These are phyloP conservation scores for Podospora pseudocomata DNA, from an alignment of 495 filamentous ascomycete genomes.

Conservation along the genomic window DNA sequence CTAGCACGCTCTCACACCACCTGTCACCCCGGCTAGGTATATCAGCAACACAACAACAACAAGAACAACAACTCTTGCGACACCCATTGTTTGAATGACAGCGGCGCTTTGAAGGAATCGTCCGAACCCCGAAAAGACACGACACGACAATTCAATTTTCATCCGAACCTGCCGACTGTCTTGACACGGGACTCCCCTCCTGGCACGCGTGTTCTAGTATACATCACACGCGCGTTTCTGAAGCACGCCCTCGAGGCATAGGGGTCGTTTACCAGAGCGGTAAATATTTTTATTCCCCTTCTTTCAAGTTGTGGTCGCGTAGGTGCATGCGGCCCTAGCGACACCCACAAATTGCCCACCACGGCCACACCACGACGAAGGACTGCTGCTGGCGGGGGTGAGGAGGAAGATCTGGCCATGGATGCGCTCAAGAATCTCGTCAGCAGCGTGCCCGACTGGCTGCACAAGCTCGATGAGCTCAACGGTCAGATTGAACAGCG, in stretches of 20 bases:
- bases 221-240: not conserved
- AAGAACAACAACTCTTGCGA: not conserved
- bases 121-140: too few relatives aligned
- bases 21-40: not conserved
- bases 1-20: not conserved
- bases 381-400: constrained; percentile 17
- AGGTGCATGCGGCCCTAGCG: constrained; percentile 31
- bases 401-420: constrained; percentile 44
- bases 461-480: constrained; percentile 63
- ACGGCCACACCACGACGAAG: constrained; percentile 24
- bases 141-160: not conserved
- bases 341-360: constrained; percentile 24
- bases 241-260: not conserved
- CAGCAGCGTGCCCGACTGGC: constrained; percentile 65
- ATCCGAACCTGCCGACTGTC: not conserved
- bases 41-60: not conserved
- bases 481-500: constrained; percentile 63
- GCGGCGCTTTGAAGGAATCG: not conserved
- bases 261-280: not conserved
- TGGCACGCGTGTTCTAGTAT: not conserved
- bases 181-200: not conserved
- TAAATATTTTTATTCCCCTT: not conserved
- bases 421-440: constrained; percentile 63
- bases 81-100: not conserved
- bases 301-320: constrained; percentile 11